These are phyloP conservation scores for Irineochytrium annulatum DNA, from an alignment of 192 early-diverging fungal species.

Conservation along the genomic window DNA sequence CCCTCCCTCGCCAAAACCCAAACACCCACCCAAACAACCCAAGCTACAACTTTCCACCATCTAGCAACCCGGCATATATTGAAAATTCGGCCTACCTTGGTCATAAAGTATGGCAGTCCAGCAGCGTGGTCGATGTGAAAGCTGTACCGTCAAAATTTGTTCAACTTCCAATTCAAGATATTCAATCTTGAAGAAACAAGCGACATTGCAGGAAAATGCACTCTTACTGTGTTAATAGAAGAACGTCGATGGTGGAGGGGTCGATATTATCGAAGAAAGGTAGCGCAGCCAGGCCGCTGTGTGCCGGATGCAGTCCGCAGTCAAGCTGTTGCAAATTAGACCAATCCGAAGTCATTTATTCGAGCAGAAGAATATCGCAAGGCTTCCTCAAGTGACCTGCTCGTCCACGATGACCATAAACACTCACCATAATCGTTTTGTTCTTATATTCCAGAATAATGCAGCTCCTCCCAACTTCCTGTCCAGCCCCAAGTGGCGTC, in stretches of 20 bases:
- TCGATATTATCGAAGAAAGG: slow-evolving; percentile 96
- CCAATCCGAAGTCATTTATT: not conserved
- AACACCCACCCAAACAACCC: not conserved
- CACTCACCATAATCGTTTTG: slow-evolving; percentile 80
- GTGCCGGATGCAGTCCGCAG: slow-evolving; percentile 93
- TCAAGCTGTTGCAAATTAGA: slow-evolving; percentile 64
- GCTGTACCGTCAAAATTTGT: slow-evolving; percentile 34
- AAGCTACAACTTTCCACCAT: slow-evolving; percentile 1
- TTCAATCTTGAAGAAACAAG: not conserved
- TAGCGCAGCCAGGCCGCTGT: slow-evolving; percentile 81
- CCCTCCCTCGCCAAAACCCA: not conserved
- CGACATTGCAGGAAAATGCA: no score
- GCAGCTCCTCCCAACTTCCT: slow-evolving; percentile 95
- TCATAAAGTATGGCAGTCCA: slow-evolving; percentile 92
- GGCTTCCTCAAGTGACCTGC: no score
- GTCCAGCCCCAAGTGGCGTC: slow-evolving; percentile 93
- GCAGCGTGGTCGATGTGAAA: slow-evolving; percentile 98
- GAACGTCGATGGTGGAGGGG: slow-evolving; percentile 78
- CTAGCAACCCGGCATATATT: no score
- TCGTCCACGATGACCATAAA: not conserved
- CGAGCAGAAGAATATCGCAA: no score
- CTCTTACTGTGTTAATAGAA: slow-evolving; percentile 88
- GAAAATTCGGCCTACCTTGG: slow-evolving; percentile 70
- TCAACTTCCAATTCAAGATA: slow-evolving; percentile 2
- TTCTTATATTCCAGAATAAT: slow-evolving; percentile 90